These are phyloP conservation scores for Kokia cookei DNA, from an alignment of 441 rosid species.

Conservation along the genomic window DNA sequence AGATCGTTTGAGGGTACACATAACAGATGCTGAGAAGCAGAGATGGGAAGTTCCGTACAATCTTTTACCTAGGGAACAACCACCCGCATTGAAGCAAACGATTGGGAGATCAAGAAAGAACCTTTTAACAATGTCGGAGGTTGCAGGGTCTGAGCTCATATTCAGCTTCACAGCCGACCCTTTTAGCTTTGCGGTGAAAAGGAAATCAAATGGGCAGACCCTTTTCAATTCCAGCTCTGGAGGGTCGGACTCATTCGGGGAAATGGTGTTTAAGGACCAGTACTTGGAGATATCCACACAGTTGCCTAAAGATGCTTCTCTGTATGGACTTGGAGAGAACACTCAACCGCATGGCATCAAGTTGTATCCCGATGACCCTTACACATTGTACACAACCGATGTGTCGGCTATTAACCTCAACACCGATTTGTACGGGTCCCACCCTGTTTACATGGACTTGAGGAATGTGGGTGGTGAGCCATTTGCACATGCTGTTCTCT, in stretches of 20 bases:
- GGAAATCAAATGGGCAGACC: slow-evolving; percentile 69
- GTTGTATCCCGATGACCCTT: slow-evolving; percentile 79
- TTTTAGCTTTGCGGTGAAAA: slow-evolving; percentile 75
- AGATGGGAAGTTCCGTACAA: slow-evolving; percentile 96
- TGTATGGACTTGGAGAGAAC: slow-evolving; percentile 92
- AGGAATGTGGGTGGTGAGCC: slow-evolving; percentile 62
- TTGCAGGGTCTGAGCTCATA: slow-evolving; percentile 53
- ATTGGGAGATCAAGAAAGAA: slow-evolving; percentile 48
- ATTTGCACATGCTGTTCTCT: slow-evolving; percentile 68
- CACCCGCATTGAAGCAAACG: slow-evolving; percentile 42
- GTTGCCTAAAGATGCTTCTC: slow-evolving; percentile 67
- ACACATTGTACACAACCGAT: slow-evolving; percentile 83
- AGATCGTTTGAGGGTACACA: slow-evolving; percentile 68
- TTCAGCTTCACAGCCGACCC: slow-evolving; percentile 75
- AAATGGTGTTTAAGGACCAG: slow-evolving; percentile 86
- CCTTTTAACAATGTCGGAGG: slow-evolving; percentile 39
- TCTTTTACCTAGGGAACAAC: slow-evolving; percentile 67
- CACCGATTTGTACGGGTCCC: slow-evolving; percentile 87
- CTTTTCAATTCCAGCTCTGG: slow-evolving; percentile 73
- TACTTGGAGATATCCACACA: slow-evolving; percentile 90
- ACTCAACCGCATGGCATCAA: slow-evolving; percentile 92
- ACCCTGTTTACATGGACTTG: slow-evolving; percentile 94
- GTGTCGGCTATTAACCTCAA: slow-evolving; percentile 79
- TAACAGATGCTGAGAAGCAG: slow-evolving; percentile 76
- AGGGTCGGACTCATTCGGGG: slow-evolving; percentile 43